Evolutionary conservation across 2,329 filamentous ascomycete genomes (phyloP), one percentile per base, ranked within the genome.

Genomic region (Aspergillus quadricinctus): DNA sequence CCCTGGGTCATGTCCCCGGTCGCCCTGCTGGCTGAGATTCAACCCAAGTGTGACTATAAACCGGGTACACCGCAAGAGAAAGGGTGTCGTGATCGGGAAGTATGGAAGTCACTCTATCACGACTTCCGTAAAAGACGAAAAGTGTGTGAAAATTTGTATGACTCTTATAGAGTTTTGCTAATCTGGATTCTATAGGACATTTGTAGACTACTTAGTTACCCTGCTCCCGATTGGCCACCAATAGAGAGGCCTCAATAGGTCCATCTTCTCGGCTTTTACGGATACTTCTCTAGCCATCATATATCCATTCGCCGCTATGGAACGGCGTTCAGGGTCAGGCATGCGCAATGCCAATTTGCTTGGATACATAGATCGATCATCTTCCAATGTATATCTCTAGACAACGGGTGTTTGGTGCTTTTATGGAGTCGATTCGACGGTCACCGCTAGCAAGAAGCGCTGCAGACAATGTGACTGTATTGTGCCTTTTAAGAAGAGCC

Each of bases 1-100:
- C 83, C 83, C 2, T 85, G 83, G 82, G 70, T 83, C 4, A 73
- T 74, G 71, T 75, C 72, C 72, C 69, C 71, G 19, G 67, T 66
- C 29, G 62, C 67, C 21, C 55, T 69, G 50, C 52, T 75, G 25
- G 65, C 66, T 1, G 64, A 70, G 40, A 64, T 71, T 53, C 61
- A 72, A 53, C 72, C 72, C 1, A 67, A 64, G 50, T 75, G 72
- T 43, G 65, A 73, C 37, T 57, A 66, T 31, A 66, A 71, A 8
- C 71, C 72, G 3, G 72, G 72, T 3, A 72, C 70, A 8, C 49
- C 66, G 3, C 54, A 70, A 48, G 72, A 74, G 57, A 74, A 69
- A 52, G 72, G 71, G 2, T 75, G 72, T 56, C 69, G 69, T 5
- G 66, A 75, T 55, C 66, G 72, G 7, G 69, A 72, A 50, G 61